These are phyloP conservation scores for Nannochloris sp. DNA, from an alignment of 139 green algal species.

Conservation along the genomic window DNA sequence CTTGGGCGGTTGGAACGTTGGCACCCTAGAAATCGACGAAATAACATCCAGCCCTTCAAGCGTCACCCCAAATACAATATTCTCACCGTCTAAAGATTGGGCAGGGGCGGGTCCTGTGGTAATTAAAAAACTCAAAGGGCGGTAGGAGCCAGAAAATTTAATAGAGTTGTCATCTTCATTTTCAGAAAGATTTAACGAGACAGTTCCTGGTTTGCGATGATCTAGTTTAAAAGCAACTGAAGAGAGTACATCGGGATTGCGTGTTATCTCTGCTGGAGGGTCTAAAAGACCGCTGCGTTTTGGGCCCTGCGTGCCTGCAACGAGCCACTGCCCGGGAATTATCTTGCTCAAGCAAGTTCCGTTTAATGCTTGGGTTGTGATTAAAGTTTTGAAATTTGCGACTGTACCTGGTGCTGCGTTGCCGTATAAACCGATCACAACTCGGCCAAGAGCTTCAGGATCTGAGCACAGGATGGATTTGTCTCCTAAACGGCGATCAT, in stretches of 20 bases:
- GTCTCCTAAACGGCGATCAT: constrained; percentile 48
- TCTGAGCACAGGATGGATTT: constrained; percentile 32
- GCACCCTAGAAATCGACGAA: constrained; percentile 21
- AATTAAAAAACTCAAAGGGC: constrained; percentile 22
- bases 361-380: constrained; percentile 14
- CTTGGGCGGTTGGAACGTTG: constrained; percentile 45
- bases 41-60: constrained; percentile 27
- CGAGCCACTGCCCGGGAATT: constrained; percentile 19
- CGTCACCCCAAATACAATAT: constrained; percentile 71
- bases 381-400: constrained; percentile 40
- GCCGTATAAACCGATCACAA: constrained; percentile 58
- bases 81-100: constrained; percentile 53
- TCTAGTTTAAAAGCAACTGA: constrained; percentile 33
- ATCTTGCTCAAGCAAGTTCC: constrained; percentile 40
- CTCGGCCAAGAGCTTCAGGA: constrained; percentile 28
- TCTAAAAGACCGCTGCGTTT: constrained; percentile 43
- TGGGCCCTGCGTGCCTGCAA: constrained; percentile 29
- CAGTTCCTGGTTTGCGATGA: constrained; percentile 49
- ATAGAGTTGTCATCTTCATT: constrained; percentile 54
- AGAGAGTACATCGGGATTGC: constrained; percentile 43
- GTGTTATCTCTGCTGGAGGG: constrained; percentile 8
- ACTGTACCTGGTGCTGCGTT: constrained; percentile 36
- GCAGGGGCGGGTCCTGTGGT: constrained; percentile 56
- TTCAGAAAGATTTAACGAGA: constrained; percentile 48
- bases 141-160: constrained; percentile 12